Conservation (phyloP, 2,329 filamentous ascomycete species). For the Lachnellula arida region DNA sequence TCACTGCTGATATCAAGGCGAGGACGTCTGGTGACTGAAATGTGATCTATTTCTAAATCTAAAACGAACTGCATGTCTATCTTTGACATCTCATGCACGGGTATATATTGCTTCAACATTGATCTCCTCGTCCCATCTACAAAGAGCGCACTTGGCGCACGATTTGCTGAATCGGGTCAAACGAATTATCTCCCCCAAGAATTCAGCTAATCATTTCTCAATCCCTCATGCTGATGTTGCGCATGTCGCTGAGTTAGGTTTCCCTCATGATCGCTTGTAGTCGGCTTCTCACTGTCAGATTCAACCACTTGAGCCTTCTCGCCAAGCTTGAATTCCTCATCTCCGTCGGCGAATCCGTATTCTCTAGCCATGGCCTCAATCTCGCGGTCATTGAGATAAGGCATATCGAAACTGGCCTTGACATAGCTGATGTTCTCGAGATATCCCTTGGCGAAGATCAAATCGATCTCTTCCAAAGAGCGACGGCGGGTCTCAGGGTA, state of each 20-base stretch:
- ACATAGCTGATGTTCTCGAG: slow-evolving; percentile 57
- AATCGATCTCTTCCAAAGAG: slow-evolving; percentile 64
- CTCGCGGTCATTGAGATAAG: slow-evolving; percentile 46
- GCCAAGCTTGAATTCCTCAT: slow-evolving; percentile 27
- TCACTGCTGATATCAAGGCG: too few species aligned
- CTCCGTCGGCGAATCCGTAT: slow-evolving; percentile 27
- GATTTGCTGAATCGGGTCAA: too few species aligned
- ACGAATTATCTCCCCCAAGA: too few species aligned
- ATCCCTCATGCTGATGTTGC: slow-evolving; percentile 6
- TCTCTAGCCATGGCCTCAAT: slow-evolving; percentile 39
- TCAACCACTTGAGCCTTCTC: slow-evolving; percentile 10
- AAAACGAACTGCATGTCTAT: too few species aligned
- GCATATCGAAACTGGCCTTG: slow-evolving; percentile 51
- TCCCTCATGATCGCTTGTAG: slow-evolving; percentile 7
- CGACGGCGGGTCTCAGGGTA: slow-evolving; percentile 49
- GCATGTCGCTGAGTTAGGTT: slow-evolving; percentile 4
- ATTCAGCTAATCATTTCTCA: slow-evolving; percentile 14
- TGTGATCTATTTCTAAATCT: too few species aligned
- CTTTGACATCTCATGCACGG: too few species aligned
- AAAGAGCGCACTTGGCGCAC: too few species aligned
- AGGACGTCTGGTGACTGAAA: too few species aligned
- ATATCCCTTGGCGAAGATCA: slow-evolving; percentile 59
- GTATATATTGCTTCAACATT: too few species aligned
- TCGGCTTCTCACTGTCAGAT: slow-evolving; percentile 1
- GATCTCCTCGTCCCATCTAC: too few species aligned